Evolutionary conservation across 1,139 yeast species (phyloP), one percentile per base, ranked within the genome.

Genomic region (Scheffersomyces stambukii): DNA sequence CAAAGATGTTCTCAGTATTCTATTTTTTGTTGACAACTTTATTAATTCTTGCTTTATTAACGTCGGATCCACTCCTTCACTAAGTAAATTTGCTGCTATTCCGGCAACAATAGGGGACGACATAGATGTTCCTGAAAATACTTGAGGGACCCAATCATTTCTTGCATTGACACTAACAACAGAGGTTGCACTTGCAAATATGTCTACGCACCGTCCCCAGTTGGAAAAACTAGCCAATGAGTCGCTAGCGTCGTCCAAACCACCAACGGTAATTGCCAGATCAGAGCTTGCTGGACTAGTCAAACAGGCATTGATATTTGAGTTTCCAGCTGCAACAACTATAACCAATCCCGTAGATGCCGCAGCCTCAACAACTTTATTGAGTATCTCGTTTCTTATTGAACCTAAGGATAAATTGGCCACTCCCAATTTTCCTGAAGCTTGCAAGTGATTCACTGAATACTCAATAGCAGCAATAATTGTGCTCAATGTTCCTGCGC

Each of bases 271-370:
- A 4, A 85, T 75, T 0, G 88, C 91, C 23, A 62, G 61, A 2
- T 60, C 58, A 0, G 93, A 77, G 22, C 88, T 77, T 0, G 93
- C 91, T 0, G 96, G 96, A 28, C 93, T 81, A 8, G 81, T 73
- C 37, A 68, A 52, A 48, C 96, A 86, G 0, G 96, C 93, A 48
- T 85, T 77, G 11, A 71, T 54, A 44, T 82, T 80, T 20, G 81
- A 69, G 50, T 88, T 88, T 1, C 96, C 96, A 1, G 95, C 96
- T 0, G 96, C 95, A 3, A 72, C 93, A n/a, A 85, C 85, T 15
- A 85, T 67, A 1, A 85, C 75, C 24, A 89, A 49, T 0, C 95
- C 96, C 1, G 81, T 68, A 9, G 73, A 66, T 7, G 65, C 63
- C 0, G 91, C 86, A 11, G 83, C 89, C 38, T 73, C 70, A 2